These are phyloP conservation scores for Pythium insidiosum DNA, from an alignment of 352 stramenopile genomes.

Conservation along the genomic window DNA sequence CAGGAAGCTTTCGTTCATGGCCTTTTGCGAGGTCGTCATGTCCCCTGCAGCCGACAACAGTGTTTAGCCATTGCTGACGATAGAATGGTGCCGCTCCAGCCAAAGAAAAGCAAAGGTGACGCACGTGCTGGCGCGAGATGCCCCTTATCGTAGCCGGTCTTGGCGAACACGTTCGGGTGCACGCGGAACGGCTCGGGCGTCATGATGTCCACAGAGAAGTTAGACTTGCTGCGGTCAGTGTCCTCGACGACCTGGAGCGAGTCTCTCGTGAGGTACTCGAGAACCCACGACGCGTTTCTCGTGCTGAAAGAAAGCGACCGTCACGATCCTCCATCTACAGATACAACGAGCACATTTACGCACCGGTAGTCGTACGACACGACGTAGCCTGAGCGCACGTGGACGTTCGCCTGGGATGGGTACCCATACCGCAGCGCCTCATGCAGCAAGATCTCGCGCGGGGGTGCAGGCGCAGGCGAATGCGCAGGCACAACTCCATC, in stretches of 20 bases:
- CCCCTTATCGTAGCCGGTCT: slow-evolving; percentile 92
- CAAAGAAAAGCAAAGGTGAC: no score
- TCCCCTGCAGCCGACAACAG: slow-evolving; percentile 45
- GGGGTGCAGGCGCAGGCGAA: background rate
- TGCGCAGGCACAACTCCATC: no score
- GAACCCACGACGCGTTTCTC: slow-evolving; percentile 80
- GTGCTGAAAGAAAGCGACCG: slow-evolving; percentile 26
- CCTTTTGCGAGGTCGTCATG: slow-evolving; percentile 72
- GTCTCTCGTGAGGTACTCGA: slow-evolving; percentile 74
- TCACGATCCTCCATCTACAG: background rate
- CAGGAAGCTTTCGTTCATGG: slow-evolving; percentile 92
- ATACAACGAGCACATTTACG: background rate
- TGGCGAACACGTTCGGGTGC: slow-evolving; percentile 80
- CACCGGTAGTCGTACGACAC: slow-evolving; percentile 82
- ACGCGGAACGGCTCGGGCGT: slow-evolving; percentile 80
- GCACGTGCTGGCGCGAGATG: slow-evolving; percentile 87
- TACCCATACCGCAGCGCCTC: slow-evolving; percentile 67
- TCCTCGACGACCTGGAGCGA: slow-evolving; percentile 60
- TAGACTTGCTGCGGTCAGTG: slow-evolving; percentile 72
- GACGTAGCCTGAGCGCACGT: slow-evolving; percentile 72
- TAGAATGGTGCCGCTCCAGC: slow-evolving; percentile 12
- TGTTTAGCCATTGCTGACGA: background rate
- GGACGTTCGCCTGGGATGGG: slow-evolving; percentile 60
- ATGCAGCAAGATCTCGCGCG: slow-evolving; percentile 21
- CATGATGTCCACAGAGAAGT: slow-evolving; percentile 77